phyloP scores from a whole-genome alignment of 2,329 filamentous ascomycete species.

The Botrytis paeoniae region DNA sequence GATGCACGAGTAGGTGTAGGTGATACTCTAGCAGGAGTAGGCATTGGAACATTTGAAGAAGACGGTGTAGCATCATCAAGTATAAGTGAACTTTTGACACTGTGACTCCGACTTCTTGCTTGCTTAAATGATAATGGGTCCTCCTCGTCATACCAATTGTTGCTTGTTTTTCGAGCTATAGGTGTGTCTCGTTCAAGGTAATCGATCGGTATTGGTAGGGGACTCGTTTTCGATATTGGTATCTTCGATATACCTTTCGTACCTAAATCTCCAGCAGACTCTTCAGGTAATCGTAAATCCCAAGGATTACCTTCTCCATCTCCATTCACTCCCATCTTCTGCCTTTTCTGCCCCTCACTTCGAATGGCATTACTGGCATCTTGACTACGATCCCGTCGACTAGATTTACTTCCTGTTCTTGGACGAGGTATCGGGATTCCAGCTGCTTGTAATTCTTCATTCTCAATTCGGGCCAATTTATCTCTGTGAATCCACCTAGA shows the following conservation, averaged over 20 bases:
- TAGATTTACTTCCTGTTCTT: constrained; percentile 51
- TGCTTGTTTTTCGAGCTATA: constrained; percentile 58
- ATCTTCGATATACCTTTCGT: constrained; percentile 73
- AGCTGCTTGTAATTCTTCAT: constrained; percentile 73
- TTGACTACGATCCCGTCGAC: constrained; percentile 41
- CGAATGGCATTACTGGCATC: constrained; percentile 34
- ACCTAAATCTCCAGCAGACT: constrained; percentile 63
- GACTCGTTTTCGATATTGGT: constrained; percentile 78
- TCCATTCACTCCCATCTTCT: constrained; percentile 41
- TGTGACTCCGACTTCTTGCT: constrained; percentile 67
- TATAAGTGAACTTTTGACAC: constrained; percentile 46
- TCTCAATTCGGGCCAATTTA: constrained; percentile 80
- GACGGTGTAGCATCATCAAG: constrained; percentile 51
- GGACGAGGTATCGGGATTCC: constrained; percentile 60
- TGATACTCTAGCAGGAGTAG: constrained; percentile 35
- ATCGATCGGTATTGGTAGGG: constrained; percentile 68
- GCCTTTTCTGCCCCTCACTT: constrained; percentile 43
- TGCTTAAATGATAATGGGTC: constrained; percentile 58
- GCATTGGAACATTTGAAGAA: constrained; percentile 25
- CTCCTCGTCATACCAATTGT: constrained; percentile 52
- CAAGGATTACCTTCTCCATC: constrained; percentile 52
- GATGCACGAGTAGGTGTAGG: constrained; percentile 39
- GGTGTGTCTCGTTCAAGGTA: constrained; percentile 72
- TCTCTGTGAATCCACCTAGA: constrained; percentile 85
- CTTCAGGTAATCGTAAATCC: constrained; percentile 75